Base-by-base conservation (phyloP, 2,329 filamentous ascomycete species). In the Mollisia scopiformis region DNA sequence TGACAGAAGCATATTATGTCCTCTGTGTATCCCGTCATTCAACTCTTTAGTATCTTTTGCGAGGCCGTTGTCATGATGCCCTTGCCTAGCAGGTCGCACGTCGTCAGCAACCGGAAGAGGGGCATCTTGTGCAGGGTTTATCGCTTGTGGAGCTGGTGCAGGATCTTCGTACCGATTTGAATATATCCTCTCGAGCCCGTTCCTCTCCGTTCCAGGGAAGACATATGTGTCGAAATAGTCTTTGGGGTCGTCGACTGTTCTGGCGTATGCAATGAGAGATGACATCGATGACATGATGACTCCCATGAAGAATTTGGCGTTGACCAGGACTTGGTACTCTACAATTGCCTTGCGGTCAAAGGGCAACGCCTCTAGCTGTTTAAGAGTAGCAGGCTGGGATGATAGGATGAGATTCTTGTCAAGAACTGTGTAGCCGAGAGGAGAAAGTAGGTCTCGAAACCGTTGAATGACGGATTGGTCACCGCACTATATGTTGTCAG, bases 311-410 rank as follows among this genome's bases (percentile, higher is more conserved):
- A 63, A 54, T 19, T 62, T 56, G 16, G 67, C 63, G 19, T 57
- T 41, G 2, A 68, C 51, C 25, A 69, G 59, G 7, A 59, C 62
- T 31, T 65, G 55, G 25, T 69, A 69, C 11, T 70, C 68, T 14
- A 68, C 57, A 28, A 69, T 62, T 4, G 62, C 67, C 43, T 61
- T 63, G 10, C 55, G 39, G 28, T 69, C 68, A 46, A 70, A 70
- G 11, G 50, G 39, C 21, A 69, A 19, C 31, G 28, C 49, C 11
- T 66, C 60, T 3, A 67, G 43, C 19, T 57, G 28, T 10, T 43
- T 46, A 5, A 64, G 51, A 11, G 60, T 61, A 2, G 55, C 52
- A 2, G 53, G 50, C 10, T 66, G 31, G 1, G 57, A 41, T 10
- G 47, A 30, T 4, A 68, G 47, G 13, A 70, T 30, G 7, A 56